These are phyloP conservation scores for Rubia tinctorum DNA, from an alignment of 305 asterid genomes.

Conservation along the genomic window DNA sequence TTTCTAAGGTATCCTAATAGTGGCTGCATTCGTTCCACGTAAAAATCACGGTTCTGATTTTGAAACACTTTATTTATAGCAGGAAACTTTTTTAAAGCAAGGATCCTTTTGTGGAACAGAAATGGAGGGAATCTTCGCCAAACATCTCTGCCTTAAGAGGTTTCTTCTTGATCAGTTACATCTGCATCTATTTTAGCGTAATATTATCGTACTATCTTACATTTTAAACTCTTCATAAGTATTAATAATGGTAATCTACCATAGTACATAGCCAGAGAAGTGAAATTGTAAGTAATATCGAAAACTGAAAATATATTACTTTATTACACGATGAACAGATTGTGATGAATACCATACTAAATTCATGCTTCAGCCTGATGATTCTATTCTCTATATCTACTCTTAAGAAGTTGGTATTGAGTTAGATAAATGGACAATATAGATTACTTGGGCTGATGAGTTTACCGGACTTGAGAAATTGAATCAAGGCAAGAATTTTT, in stretches of 20 bases:
- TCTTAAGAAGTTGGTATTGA: background rate
- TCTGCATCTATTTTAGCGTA: background rate
- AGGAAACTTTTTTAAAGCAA: background rate
- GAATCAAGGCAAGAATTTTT: slow-evolving; percentile 35
- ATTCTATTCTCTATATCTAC: background rate
- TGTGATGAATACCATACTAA: background rate
- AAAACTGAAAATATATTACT: background rate
- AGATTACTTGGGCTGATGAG: slow-evolving; percentile 8
- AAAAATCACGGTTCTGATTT: background rate
- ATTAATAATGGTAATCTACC: background rate
- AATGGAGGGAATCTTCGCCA: background rate
- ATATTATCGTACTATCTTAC: background rate
- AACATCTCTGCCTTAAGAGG: slow-evolving; percentile 58
- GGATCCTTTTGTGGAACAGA: background rate
- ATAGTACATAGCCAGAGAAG: background rate
- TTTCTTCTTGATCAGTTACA: slow-evolving; percentile 73
- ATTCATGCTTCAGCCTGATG: background rate
- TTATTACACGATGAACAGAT: background rate
- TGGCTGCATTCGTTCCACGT: background rate
- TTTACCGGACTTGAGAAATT: slow-evolving; percentile 9
- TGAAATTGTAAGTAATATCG: background rate
- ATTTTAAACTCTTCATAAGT: background rate
- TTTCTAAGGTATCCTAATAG: background rate
- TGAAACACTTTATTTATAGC: background rate
- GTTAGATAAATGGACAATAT: slow-evolving; percentile 11